Evolutionary conservation across 2,329 filamentous ascomycete genomes (phyloP).

Genomic region (Biscogniauxia sp.): DNA sequence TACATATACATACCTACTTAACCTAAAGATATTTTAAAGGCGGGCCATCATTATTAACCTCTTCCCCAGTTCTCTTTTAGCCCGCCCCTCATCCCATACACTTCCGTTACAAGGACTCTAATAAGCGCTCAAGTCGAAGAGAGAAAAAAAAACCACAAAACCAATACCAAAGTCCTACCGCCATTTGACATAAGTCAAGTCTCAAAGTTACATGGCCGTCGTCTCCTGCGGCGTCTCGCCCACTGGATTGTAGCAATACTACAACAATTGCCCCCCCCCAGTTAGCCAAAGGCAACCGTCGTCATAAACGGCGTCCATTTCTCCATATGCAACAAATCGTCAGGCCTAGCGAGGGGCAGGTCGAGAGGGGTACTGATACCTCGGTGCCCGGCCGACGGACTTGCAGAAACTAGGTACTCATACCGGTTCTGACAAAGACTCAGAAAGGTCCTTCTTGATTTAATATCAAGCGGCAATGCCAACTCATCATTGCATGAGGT

Average conservation of each 20-base stretch:
- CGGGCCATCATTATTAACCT: no score
- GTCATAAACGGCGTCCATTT: conserved; percentile 27
- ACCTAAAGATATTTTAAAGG: no score
- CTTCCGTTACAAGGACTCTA: background rate
- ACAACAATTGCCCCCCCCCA: conserved; percentile 23
- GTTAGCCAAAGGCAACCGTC: conserved; percentile 27
- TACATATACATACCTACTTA: no score
- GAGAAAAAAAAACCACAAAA: conserved; percentile 3
- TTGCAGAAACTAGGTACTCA: conserved; percentile 27
- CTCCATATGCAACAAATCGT: conserved; percentile 30
- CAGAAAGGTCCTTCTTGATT: conserved; percentile 46
- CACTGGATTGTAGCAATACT: conserved; percentile 20
- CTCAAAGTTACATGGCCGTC: conserved; percentile 8
- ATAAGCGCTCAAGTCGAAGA: background rate
- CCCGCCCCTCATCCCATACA: no score
- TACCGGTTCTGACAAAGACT: conserved; percentile 32
- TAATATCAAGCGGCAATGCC: conserved; percentile 64
- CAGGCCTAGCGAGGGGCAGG: conserved; percentile 23
- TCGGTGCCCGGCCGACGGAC: conserved; percentile 17
- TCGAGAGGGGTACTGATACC: conserved; percentile 30
- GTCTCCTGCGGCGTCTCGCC: conserved; percentile 17
- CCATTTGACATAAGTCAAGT: conserved; percentile 18
- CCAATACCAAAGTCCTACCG: conserved; percentile 13
- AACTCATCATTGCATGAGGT: conserved; percentile 74
- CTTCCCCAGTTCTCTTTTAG: no score